These are phyloP conservation scores for Globisporangium abappressorium DNA, from an alignment of 352 stramenopile genomes.

Conservation along the genomic window DNA sequence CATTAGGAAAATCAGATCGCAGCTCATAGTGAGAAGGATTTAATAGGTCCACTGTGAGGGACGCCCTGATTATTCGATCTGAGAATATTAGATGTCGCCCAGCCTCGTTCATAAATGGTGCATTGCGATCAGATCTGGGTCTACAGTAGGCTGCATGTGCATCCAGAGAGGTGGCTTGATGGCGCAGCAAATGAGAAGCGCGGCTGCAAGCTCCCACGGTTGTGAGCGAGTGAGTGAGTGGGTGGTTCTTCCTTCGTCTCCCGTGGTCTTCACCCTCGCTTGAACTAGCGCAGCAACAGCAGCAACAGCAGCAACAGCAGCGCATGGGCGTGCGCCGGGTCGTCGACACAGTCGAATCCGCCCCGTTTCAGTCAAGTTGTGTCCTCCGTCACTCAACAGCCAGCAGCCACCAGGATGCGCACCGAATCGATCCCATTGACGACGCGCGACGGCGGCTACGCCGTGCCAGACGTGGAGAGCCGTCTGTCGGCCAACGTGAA, in stretches of 20 bases:
- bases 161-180: neutral
- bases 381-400: neutral
- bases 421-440: conserved; percentile 11
- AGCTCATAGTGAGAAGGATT: too few species aligned
- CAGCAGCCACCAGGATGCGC: neutral
- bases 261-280: neutral
- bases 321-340: neutral
- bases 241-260: neutral
- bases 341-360: conserved; percentile 7
- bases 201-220: neutral
- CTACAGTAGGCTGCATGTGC: too few species aligned
- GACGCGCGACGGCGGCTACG: conserved; percentile 12
- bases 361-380: neutral
- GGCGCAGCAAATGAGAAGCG: neutral
- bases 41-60: too few species aligned
- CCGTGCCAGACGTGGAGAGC: conserved; percentile 14
- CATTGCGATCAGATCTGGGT: too few species aligned
- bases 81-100: too few species aligned
- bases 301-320: neutral
- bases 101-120: too few species aligned
- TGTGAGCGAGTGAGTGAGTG: neutral
- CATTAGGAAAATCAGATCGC: too few species aligned
- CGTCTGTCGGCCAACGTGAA: conserved; percentile 8
- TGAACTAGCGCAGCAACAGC: neutral
- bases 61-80: too few species aligned